phyloP scores from a whole-genome alignment of 2,329 filamentous ascomycete species.

The Diaporthe humulicola region DNA sequence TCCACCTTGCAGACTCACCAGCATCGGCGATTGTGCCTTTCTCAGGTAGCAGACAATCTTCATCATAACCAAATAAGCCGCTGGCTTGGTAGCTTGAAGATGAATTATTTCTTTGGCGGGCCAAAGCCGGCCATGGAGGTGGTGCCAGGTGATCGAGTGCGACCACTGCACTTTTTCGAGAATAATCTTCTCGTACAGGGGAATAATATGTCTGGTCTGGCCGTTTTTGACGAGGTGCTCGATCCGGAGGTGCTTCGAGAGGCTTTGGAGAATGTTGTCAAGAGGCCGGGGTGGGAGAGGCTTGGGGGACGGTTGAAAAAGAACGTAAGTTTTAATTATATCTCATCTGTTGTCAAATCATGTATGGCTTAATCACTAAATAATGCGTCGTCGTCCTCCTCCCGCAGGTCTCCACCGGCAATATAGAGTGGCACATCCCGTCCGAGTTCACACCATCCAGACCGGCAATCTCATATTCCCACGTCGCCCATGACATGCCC shows the following conservation, averaged over 20 bases:
- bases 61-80: not conserved
- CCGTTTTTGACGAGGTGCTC: not conserved
- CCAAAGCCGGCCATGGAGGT: not conserved
- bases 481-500: constrained; percentile 46
- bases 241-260: not conserved
- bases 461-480: constrained; percentile 52
- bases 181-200: not conserved
- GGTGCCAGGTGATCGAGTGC: constrained; percentile 1
- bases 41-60: not conserved
- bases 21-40: not conserved
- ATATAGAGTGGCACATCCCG: constrained; percentile 58
- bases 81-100: not conserved
- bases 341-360: not conserved
- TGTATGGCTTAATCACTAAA: not conserved
- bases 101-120: constrained; percentile 3
- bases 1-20: not conserved
- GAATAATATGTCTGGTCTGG: not conserved
- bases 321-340: not conserved
- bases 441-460: constrained; percentile 49
- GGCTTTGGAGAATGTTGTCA: not conserved
- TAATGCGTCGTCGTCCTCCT: not conserved
- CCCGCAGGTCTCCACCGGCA: not conserved
- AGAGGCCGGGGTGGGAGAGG: not conserved
- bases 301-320: not conserved
- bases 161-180: not conserved